Evolutionary conservation across 208 protist species (phyloP).

Genomic region (Trypanosoma melophagium): DNA sequence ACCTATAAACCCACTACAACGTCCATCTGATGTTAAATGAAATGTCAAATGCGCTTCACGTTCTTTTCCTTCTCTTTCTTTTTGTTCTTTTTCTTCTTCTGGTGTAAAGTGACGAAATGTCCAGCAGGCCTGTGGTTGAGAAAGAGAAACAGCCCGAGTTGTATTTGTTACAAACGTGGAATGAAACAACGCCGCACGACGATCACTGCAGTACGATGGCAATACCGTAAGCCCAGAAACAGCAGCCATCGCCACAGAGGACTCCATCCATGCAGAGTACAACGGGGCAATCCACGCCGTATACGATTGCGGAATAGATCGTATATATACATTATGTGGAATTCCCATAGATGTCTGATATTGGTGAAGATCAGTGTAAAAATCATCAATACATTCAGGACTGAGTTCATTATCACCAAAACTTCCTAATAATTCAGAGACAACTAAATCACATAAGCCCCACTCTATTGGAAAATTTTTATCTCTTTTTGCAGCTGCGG

Average conservation of each 20-base stretch:
- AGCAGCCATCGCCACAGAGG: conserved; percentile 50
- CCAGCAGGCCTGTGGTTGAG: conserved; percentile 69
- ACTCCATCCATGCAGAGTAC: conserved; percentile 60
- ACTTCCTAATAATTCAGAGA: conserved; percentile 98
- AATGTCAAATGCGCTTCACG: conserved; percentile 49
- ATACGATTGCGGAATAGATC: conserved; percentile 77
- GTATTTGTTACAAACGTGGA: conserved; percentile 77
- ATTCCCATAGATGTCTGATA: conserved; percentile 45
- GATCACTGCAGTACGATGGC: conserved; percentile 43
- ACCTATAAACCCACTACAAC: conserved; percentile 66
- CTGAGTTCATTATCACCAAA: conserved; percentile 99
- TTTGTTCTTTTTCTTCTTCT: background rate
- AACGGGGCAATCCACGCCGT: conserved; percentile 79
- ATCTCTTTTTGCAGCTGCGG: conserved; percentile 2
- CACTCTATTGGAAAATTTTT: conserved; percentile 53
- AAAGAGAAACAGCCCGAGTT: conserved; percentile 48
- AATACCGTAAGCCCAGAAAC: conserved; percentile 63
- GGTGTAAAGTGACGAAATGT: conserved; percentile 62
- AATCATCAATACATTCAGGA: conserved; percentile 98
- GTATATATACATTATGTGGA: conserved; percentile 40
- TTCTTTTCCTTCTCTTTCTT: conserved; percentile 18
- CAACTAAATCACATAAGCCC: conserved; percentile 93
- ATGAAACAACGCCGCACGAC: conserved; percentile 59
- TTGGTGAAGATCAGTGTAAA: conserved; percentile 57
- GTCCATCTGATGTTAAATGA: conserved; percentile 27